phyloP scores from a whole-genome alignment of 2,329 filamentous ascomycete species.

The Aspergillus thermomutatus region DNA sequence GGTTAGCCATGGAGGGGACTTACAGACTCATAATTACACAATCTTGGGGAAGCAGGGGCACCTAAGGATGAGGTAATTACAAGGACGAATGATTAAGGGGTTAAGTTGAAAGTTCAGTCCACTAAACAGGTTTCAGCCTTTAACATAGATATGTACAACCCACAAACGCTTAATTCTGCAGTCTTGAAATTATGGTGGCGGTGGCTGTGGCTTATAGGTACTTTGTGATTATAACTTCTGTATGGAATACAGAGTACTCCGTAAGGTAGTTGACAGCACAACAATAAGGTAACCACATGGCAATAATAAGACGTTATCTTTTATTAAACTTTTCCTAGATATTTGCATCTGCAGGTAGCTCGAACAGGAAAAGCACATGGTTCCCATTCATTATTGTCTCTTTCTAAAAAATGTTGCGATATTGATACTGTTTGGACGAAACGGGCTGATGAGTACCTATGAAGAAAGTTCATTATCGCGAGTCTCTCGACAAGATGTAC shows the following conservation, averaged over 20 bases:
- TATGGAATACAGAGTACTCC: neutral
- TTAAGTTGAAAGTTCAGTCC: neutral
- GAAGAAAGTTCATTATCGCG: neutral
- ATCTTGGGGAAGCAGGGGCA: too few species aligned
- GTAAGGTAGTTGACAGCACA: neutral
- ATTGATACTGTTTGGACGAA: neutral
- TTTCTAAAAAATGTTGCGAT: neutral
- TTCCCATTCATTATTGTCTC: neutral
- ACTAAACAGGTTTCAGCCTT: neutral
- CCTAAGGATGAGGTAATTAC: too few species aligned
- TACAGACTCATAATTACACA: too few species aligned
- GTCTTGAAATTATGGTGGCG: neutral
- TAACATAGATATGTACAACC: neutral
- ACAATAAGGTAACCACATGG: neutral
- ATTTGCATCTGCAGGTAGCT: neutral
- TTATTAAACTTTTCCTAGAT: neutral
- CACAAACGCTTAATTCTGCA: neutral
- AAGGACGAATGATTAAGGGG: too few species aligned
- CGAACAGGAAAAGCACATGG: neutral
- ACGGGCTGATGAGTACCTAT: neutral
- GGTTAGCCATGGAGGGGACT: too few species aligned
- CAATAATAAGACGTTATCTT: neutral
- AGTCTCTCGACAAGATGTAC: neutral
- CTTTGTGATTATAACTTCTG: neutral
- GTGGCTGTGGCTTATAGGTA: neutral